phyloP scores from a whole-genome alignment of 2,329 filamentous ascomycete genomes.

The Penicillium sp. region DNA sequence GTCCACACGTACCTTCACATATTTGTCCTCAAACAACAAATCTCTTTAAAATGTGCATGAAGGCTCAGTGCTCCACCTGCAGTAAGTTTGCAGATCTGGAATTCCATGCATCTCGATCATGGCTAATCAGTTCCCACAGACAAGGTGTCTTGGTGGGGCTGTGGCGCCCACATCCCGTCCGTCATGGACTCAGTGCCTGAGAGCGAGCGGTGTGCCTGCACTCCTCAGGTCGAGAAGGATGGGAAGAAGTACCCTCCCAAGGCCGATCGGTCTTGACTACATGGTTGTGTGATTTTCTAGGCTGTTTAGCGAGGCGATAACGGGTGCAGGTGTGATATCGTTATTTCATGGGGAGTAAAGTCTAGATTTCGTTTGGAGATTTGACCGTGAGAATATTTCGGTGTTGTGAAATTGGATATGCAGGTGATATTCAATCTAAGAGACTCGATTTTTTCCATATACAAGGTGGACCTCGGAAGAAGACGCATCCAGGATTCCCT shows the following conservation, averaged over 20 bases:
- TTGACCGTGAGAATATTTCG: not conserved
- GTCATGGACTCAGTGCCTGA: constrained; percentile 63
- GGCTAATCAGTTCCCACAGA: constrained; percentile 41
- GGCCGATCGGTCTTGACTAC: constrained; percentile 49
- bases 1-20: not conserved
- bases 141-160: constrained; percentile 65
- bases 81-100: constrained; percentile 48
- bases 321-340: not conserved
- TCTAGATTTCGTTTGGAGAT: not conserved
- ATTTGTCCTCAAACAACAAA: not conserved
- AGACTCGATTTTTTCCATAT: no score
- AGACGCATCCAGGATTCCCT: no score
- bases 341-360: not conserved
- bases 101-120: not conserved
- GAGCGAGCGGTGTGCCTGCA: constrained; percentile 64
- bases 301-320: not conserved
- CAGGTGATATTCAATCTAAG: not conserved
- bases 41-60: constrained; percentile 59
- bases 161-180: constrained; percentile 59
- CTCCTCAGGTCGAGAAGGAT: constrained; percentile 61
- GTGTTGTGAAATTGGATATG: not conserved
- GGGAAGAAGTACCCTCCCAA: constrained; percentile 66
- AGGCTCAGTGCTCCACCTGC: constrained; percentile 62
- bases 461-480: no score
- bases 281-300: constrained; percentile 23